These are phyloP conservation scores for Perkinsus marinus DNA, from an alignment of 169 alveolate genomes.

Conservation along the genomic window DNA sequence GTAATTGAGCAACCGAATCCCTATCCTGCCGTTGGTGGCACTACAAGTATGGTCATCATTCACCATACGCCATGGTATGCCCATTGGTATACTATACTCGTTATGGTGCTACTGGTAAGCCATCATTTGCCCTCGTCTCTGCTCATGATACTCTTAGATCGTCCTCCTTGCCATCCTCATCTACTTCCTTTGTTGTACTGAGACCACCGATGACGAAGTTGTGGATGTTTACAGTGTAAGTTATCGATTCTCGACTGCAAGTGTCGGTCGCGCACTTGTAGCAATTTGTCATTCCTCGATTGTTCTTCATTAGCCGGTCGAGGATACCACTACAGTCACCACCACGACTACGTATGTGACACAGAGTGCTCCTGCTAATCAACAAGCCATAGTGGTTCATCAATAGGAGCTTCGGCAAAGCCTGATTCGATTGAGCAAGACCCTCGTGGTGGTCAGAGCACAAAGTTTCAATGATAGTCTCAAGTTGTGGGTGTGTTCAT, in stretches of 20 bases:
- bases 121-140: too few species aligned
- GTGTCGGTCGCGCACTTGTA: too few species aligned
- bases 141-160: not conserved
- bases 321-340: not conserved
- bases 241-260: too few species aligned
- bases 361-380: not conserved
- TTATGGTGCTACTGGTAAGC: not conserved
- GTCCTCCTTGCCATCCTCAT: not conserved
- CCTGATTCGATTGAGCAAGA: too few species aligned
- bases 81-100: not conserved
- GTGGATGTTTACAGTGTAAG: not conserved
- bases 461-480: too few species aligned
- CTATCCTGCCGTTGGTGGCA: not conserved
- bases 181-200: not conserved
- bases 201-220: not conserved
- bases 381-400: not conserved
- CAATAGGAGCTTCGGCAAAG: not conserved
- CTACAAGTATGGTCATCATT: not conserved
- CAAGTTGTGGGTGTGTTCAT: not conserved
- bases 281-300: not conserved
- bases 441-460: too few species aligned
- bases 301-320: not conserved
- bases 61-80: not conserved
- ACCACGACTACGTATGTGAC: not conserved
- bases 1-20: not conserved